Evolutionary conservation across 768 basidiomycete genomes (phyloP), one percentile per base, ranked within the genome.

Genomic region (Mycena venus): DNA sequence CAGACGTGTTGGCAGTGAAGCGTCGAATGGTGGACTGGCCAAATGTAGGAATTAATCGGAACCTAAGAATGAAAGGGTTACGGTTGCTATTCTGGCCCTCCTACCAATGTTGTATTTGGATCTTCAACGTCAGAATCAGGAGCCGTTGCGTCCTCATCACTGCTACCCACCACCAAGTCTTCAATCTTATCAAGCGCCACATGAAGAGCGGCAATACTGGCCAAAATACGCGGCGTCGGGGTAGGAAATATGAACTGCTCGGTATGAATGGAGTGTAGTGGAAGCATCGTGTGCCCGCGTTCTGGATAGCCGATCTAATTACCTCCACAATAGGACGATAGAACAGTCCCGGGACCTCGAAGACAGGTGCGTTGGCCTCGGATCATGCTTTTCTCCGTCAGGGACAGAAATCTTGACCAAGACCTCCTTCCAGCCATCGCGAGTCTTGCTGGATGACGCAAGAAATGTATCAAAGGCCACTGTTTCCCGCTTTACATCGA

Each of bases 1-100:
- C 76, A 0, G 79, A 74, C 0, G 81, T 62, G 36, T 81, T 80
- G 0, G 27, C 12, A 9, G 73, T 63, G 53, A 83, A 83, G 2
- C 71, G 58, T 0, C 78, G 70, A 5, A 84, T 84, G 0, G 74
- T 56, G 0, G 62, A 73, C 4, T 32, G 65, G 0, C 75, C 75
- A 38, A 76, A 76, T 0, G 67, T 53, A 0, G 72, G 72, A 21
- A 70, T 47, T 12, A 40, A 23, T 2, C 72, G 76, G 47, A 44
- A 77, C 4, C 69, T 75, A 31, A 21, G 25, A 9, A 2, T 9
- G n/a, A n/a, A n/a, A n/a, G n/a, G n/a, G n/a, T n/a, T n/a, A n/a
- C n/a, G n/a, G n/a, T n/a, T n/a, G n/a, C n/a, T n/a, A n/a, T n/a
- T n/a, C n/a, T n/a, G n/a, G n/a, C n/a, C n/a, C n/a, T n/a, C n/a